phyloP scores from a whole-genome alignment of 768 basidiomycete species.

The Cystobasidium ongulense region DNA sequence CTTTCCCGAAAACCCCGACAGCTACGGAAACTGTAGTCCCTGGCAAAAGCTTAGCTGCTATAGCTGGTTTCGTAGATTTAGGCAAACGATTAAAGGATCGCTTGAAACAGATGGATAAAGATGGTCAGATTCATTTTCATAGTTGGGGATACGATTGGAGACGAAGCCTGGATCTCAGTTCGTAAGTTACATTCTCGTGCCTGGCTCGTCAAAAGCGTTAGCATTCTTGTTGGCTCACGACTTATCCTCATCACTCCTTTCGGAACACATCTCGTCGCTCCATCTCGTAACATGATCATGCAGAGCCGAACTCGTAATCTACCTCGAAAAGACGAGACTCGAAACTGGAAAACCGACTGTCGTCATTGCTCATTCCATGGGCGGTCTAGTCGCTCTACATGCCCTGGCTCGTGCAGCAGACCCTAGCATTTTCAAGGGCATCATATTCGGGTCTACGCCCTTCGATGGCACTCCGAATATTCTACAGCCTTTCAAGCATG shows the following conservation, averaged over 20 bases:
- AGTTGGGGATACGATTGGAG: conserved; percentile 40
- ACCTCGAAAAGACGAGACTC: background rate
- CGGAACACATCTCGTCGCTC: too few relatives aligned
- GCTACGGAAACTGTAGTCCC: conserved; percentile 35
- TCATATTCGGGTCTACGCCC: conserved; percentile 35
- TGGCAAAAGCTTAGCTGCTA: conserved; percentile 26
- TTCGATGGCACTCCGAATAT: conserved; percentile 36
- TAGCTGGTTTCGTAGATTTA: conserved; percentile 35
- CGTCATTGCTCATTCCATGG: conserved; percentile 34
- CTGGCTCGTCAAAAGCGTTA: background rate
- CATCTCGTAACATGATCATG: too few relatives aligned
- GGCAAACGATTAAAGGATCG: conserved; percentile 32
- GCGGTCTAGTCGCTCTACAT: conserved; percentile 38
- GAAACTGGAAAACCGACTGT: conserved; percentile 14
- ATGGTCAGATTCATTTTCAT: conserved; percentile 25
- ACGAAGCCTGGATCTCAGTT: conserved; percentile 28
- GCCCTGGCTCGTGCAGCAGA: conserved; percentile 30
- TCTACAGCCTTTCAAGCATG: conserved; percentile 30
- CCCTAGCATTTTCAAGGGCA: conserved; percentile 35
- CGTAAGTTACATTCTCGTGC: background rate
- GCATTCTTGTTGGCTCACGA: background rate
- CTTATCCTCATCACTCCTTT: background rate
- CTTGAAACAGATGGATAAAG: conserved; percentile 9
- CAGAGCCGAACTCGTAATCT: background rate
- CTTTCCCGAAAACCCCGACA: too few relatives aligned